Base-by-base conservation (phyloP, 1,284 basidiomycete genomes). In the Earliella scabrosa region DNA sequence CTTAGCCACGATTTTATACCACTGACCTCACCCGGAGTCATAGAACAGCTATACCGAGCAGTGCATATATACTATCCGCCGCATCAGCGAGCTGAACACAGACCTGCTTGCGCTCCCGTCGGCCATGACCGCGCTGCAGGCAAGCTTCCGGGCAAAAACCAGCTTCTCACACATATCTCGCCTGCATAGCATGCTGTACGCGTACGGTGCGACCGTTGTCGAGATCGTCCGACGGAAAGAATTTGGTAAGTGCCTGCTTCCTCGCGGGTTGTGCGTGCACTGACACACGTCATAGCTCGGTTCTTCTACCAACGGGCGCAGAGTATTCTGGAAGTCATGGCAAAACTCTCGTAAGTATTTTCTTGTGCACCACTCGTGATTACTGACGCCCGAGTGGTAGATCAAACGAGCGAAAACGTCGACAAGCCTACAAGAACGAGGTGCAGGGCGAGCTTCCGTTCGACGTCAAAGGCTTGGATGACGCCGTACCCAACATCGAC, bases 171-270 rank as follows among this genome's bases (percentile, higher is more conserved):
- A 98, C 69, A 89, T 98, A 13, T 85, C 90, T 51, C 82, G 96
- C 13, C 76, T 98, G 35, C 94, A 97, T 67, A 88, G 85, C 54
- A 92, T 98, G 83, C 75, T 97, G 1, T 95, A 94, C 68, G 94
- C 93, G 0, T 99, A 99, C 71, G 92, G 93, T 0, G 92, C 94
- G 1, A 95, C 95, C 0, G 82, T 98, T 1, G 82, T 97, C 11
- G 97, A 99, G 73, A 87, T 97, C 34, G 91, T 97, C 0, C 80
- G 96, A 52, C 78, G 97, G 51, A 91, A 92, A 60, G 93, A 97
- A 69, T 98, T 97, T 71, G 81, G 90, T 86, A 60, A 74, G 82
- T 71, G 52, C 8, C 9, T 35, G 21, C 35, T 7, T n/a, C 20
- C 46, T 14, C 3, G 21, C 39, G 44, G 24, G 34, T 20, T 32